A percentile compares a stretch with the other conserved stretches of the same genome.
Evolutionary conservation across 2,329 filamentous ascomycete genomes (phyloP).

Genomic region (Diaporthe sp.): DNA sequence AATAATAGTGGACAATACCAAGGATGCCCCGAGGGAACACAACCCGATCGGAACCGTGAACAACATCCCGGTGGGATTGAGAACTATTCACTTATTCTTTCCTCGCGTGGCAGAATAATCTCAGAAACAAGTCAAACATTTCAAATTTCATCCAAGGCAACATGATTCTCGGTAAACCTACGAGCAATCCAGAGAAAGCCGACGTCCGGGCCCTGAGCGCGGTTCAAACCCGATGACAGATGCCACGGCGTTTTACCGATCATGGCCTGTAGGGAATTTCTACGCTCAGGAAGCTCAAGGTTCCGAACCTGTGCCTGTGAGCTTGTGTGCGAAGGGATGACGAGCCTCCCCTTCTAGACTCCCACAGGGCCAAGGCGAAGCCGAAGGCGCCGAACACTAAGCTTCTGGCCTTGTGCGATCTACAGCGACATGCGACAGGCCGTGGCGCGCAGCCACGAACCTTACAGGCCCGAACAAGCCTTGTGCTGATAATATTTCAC

Average conservation of each 20-base stretch:
- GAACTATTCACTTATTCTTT: background rate
- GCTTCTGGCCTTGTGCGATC: slow-evolving; percentile 25
- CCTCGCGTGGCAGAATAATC: background rate
- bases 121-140: slow-evolving; percentile 7
- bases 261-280: background rate
- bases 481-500: background rate
- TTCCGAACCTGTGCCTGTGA: slow-evolving; percentile 5
- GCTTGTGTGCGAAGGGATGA: background rate
- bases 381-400: slow-evolving; percentile 20
- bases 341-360: background rate
- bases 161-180: slow-evolving; percentile 5
- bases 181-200: background rate
- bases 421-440: slow-evolving; percentile 24
- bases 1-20: background rate
- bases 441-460: slow-evolving; percentile 13
- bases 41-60: background rate
- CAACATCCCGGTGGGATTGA: no score
- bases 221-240: slow-evolving; percentile 2
- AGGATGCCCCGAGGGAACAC: background rate
- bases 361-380: slow-evolving; percentile 20
- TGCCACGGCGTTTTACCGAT: slow-evolving; percentile 20
- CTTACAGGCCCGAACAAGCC: background rate
- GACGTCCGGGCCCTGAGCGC: background rate
- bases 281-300: slow-evolving; percentile 8
- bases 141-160: background rate